Evolutionary conservation across 1,284 basidiomycete species (phyloP), one percentile per base, ranked within the genome.

Genomic region (Ustilago tritici): DNA sequence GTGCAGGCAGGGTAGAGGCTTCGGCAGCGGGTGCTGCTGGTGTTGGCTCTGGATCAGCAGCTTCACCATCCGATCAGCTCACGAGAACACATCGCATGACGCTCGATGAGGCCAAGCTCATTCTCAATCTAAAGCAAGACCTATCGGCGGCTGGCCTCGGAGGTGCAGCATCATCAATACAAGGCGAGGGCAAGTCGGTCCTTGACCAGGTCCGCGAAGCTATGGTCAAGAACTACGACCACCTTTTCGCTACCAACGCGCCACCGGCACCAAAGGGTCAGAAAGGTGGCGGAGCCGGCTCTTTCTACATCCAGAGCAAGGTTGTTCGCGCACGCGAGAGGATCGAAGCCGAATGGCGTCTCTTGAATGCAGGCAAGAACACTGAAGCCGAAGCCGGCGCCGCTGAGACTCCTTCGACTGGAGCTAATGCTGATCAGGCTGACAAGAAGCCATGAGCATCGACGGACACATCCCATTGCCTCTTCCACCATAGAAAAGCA

Each of bases 251-350:
- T 95, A 98, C 88, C 89, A 92, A 55, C 91, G 90, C 90, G n/a
- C 86, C 83, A 67, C 89, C 84, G 7, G 83, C 84, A 12, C 84
- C 84, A 12, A 85, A 84, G 55, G 84, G 83, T 40, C 70, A 81
- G 67, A 75, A 68, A 63, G 83, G 83, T 43, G 84, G 84, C 49
- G 84, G 84, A 56, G 65, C 69, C 14, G 84, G 84, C 23, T 83
- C 81, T 8, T 85, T 85, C 70, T 99, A 99, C 88, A 89, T 99
- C 32, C 95, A 98, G 86, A 95, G 94, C 65, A 99, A 99, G 88
- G 93, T 99, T 23, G 92, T 95, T 54, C 91, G 96, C 56, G 96
- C 97, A 23, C 90, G 92, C 68, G 95, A 98, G 88, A 91, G 97
- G 87, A 92, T 99, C 88, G 93, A 95, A 82, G 94, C 94, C 1